Base-by-base conservation (phyloP, 441 rosid genomes). In the Omphalea diandra region DNA sequence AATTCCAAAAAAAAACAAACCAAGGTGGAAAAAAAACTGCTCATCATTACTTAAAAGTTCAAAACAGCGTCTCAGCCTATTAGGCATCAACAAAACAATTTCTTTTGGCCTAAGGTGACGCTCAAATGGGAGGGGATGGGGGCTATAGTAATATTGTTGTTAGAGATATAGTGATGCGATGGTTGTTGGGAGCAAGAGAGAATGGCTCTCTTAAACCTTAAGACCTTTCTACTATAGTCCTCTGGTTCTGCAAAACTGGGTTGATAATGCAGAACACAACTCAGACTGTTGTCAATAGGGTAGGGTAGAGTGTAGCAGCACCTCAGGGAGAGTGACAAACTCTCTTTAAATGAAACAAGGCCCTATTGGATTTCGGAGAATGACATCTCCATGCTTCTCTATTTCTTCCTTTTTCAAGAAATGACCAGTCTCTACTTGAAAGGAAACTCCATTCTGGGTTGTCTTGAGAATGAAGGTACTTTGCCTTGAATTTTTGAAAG, bases 221-320 rank as follows among this genome's bases (percentile, higher is more conserved):
- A 31, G n/a, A n/a, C 10, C 62, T 57, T 57, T 57, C 14, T 57
- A 31, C 12, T 12, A 57, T 1, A 9, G 31, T 53, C 15, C 57
- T 53, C 27, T 53, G 14, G 14, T 31, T 53, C 57, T 53, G 57
- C 57, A 53, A 24, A 53, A 53, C 57, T 53, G 57, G 57, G 57
- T 24, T 7, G 57, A 53, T 20, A 31, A 3, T 29, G 60, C 15
- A 4, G 20, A 29, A 41, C 12, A 41, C 1, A 6, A 41, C 12
- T 10, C 46, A 18, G 75, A 72, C 17, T 72, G 70, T 47, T 72
- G 70, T 65, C 35, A 20, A 5, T 72, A 65, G 75, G 22, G 46
- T 10, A 27, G 75, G 43, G 70, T 65, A 1, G 3, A 32, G 20
- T 72, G 70, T 57, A 56, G 47, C 47, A 2, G 24, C 24, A 55